Base-by-base conservation (phyloP, 345 rosid species). In the Turnera subulata region DNA sequence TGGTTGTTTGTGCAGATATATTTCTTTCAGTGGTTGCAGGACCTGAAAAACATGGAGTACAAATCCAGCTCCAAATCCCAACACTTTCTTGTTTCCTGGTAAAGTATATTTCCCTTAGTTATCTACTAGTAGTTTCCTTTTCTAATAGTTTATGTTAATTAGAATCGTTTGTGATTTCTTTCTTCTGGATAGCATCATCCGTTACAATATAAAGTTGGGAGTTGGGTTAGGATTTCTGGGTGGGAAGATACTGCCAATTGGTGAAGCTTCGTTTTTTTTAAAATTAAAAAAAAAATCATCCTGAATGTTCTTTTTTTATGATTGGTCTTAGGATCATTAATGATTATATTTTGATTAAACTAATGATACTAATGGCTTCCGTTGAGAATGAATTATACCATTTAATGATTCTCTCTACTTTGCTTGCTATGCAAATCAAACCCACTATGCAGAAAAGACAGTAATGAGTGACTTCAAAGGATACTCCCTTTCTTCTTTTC, bases 391-490 rank as follows among this genome's bases (percentile, higher is more conserved):
- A n/a, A n/a, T n/a, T n/a, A n/a, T n/a, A n/a, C 35, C 8, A 45
- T 1, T 15, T 40, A 55, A 14, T 39, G 1, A 53, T 19, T 18
- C 17, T 35, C 19, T 11, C 43, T 24, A 6, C 61, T 56, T 64
- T 56, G 25, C 69, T 64, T 56, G 45, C 55, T 56, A 56, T 16
- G 23, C 69, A 64, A 64, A 64, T 42, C 45, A 40, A 56, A 21
- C 42, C 47, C 61, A 63, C 47, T 18, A 55, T 2, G 11, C 33
- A 14, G 24, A 46, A 55, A 40, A 39, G 60, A 56, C 60, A 46
- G n/a, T 38, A 55, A 63, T 48, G 69, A 64, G 69, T 64, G 61
- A 48, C 69, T 64, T 64, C 61, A 32, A 64, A 64, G 69, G 59
- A 48, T 64, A 21, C 22, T 42, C 33, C 21, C 21, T 26, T n/a